Base-by-base conservation (phyloP, 345 rosid genomes). In the Nephelium lappaceum region DNA sequence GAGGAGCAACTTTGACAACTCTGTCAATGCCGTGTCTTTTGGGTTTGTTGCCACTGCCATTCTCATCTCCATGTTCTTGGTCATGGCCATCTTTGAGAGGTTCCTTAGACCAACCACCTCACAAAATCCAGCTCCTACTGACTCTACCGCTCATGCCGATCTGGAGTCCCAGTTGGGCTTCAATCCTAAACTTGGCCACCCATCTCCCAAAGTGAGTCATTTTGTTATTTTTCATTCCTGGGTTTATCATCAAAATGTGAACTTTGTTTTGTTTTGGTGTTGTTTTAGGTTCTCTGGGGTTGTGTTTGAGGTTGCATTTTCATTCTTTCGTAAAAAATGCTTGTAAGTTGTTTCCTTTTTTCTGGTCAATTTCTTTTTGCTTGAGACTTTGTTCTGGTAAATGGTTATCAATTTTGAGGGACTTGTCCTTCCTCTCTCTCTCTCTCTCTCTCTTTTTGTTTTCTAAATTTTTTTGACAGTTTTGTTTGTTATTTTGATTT, bases 1-100 rank as follows among this genome's bases (percentile, higher is more conserved):
- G 64, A 60, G 89, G 92, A 87, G 80, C 71, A 83, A 81, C 64
- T 91, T 88, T 55, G 97, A 91, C 67, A 88, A 90, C 86, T 91
- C 97, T 36, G 95, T 92, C 27, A 92, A 89, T 76, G 97, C 99
- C 0, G 97, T 95, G 57, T 94, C 98, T 15, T 93, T 94, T 81
- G 98, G 99, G 14, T 95, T 94, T 75, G 98, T 95, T 5, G 99
- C 99, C 71, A 95, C 99, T 45, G 99, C 98, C 76, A 88, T 95
- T 82, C 95, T 95, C 86, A 95, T 95, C 83, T 93, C 93, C 43
- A 93, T 95, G 99, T 95, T 95, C 91, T 85, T 95, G 66, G 89
- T 90, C 69, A 95, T 95, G 98, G 99, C 97, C 51, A 91, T 95
- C 74, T 89, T 93, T 38, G 99, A 95, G 84, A 88, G 88, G 71